Evolutionary conservation across 805 yeast genomes (phyloP), one percentile per base, ranked within the genome.

Genomic region (Candida morakotiae): DNA sequence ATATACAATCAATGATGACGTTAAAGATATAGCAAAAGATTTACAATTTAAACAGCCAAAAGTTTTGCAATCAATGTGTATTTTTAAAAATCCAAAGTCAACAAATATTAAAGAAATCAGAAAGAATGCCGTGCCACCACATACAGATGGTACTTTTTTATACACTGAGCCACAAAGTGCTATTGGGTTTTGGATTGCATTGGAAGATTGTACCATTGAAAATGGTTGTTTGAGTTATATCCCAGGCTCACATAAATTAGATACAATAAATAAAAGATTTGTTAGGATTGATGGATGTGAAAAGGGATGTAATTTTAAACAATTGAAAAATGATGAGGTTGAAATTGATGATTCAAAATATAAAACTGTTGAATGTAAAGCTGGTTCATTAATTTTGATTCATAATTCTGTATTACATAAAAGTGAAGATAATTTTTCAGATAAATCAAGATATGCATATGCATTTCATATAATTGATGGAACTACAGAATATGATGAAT

Each of bases 391-490:
- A 47, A 77, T 85, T 1, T 62, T 84, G 45, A 85, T 85, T 35
- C 81, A 85, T 53, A 82, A 83, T 46, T 67, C 79, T 0, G 84
- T 84, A 2, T 55, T 85, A 16, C 94, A 85, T 53, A 79, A 81
- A 56, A 80, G 87, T 3, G 85, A 77, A 46, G 63, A 64, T 37
- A 85, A 85, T 52, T 34, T 50, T 1, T 75, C 84, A 9, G 46
- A 46, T 4, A 67, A 64, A 39, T 79, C 87, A 8, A 67, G 94
- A 44, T 83, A 68, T 51, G 93, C 88, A 0, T 85, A 83, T 57
- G 82, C 93, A 0, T 85, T 85, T 59, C 94, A 85, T 52, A 71
- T 81, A 30, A 81, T 85, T 39, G 93, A 85, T 36, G 91, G 91
- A 2, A 57, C 43, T 2, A 63, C 74, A 9, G 55, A 69, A 18